phyloP scores from a whole-genome alignment of 1,284 basidiomycete species.

The Takashimella tepidaria region DNA sequence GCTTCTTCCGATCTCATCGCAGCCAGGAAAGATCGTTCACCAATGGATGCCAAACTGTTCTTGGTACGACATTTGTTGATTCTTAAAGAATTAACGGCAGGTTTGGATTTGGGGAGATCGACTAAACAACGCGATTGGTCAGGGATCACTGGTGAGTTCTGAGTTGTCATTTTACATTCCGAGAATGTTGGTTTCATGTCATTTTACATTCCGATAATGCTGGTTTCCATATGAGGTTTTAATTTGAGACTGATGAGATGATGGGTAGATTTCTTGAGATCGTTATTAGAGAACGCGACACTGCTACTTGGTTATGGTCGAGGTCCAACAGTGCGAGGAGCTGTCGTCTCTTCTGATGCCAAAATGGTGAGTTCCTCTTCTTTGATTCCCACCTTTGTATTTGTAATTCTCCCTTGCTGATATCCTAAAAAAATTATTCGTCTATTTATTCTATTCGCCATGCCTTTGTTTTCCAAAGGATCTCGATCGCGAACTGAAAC shows the following conservation, averaged over 20 bases:
- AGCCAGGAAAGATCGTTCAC: constrained; percentile 49
- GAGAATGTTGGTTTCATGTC: not conserved
- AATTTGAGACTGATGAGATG: too few relatives aligned
- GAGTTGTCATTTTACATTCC: not conserved
- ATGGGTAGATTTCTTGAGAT: constrained; percentile 67
- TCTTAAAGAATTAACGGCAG: constrained; percentile 77
- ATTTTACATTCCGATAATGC: too few relatives aligned
- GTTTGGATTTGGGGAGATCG: constrained; percentile 59
- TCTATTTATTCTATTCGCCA: too few relatives aligned
- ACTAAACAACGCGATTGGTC: constrained; percentile 47
- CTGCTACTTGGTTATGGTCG: constrained; percentile 57
- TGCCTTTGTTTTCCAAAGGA: constrained; percentile 56
- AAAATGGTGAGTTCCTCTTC: constrained; percentile 59
- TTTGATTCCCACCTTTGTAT: too few relatives aligned
- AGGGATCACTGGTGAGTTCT: constrained; percentile 46
- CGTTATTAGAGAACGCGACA: constrained; percentile 63
- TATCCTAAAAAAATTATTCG: too few relatives aligned
- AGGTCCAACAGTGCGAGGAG: constrained; percentile 12
- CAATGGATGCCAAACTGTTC: constrained; percentile 71
- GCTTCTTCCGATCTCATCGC: constrained; percentile 62
- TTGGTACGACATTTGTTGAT: constrained; percentile 83
- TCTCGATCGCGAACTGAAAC: constrained; percentile 75
- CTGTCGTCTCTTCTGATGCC: not conserved
- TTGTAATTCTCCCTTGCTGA: too few relatives aligned
- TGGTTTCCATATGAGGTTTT: too few relatives aligned